These are phyloP conservation scores for Lodderomyces jiufengensis DNA, from an alignment of 1,139 yeast genomes.

Conservation along the genomic window DNA sequence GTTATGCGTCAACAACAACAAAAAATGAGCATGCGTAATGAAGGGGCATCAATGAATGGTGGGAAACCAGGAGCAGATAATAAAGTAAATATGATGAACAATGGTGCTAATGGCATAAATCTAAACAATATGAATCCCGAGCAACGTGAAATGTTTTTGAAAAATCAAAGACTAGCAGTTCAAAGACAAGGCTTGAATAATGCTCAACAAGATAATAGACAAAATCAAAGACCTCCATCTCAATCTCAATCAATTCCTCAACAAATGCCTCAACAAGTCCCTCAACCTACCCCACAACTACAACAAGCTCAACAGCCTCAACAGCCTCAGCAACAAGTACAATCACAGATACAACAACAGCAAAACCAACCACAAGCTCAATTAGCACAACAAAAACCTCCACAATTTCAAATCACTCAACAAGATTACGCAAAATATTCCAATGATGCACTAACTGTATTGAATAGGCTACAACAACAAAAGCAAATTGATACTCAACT, in stretches of 20 bases:
- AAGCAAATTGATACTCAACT: conserved; percentile 32
- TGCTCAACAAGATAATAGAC: neutral
- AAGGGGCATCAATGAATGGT: conserved; percentile 10
- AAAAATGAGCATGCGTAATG: conserved; percentile 16
- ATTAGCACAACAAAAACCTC: conserved; percentile 21
- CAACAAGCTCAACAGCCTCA: conserved; percentile 17
- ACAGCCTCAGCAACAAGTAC: conserved; percentile 17
- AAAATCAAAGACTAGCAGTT: conserved; percentile 22
- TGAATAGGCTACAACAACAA: conserved; percentile 36
- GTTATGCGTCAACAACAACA: conserved; percentile 35
- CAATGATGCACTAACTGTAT: conserved; percentile 39
- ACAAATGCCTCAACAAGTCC: conserved; percentile 14
- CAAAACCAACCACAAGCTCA: conserved; percentile 13
- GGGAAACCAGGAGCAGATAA: neutral
- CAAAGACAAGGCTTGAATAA: neutral
- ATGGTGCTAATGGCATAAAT: conserved; percentile 3
- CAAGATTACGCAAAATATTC: conserved; percentile 42
- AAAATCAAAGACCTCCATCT: no score
- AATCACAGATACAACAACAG: conserved; percentile 11
- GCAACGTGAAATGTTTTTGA: conserved; percentile 34
- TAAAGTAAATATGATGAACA: neutral
- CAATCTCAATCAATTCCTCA: conserved; percentile 12
- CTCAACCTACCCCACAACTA: conserved; percentile 11
- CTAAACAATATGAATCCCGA: conserved; percentile 31
- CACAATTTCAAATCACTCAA: conserved; percentile 38